A percentile compares a stretch with the other conserved stretches of the same genome.
Conservation (phyloP, 1,284 basidiomycete species). For the Phenoliferia sp. region DNA sequence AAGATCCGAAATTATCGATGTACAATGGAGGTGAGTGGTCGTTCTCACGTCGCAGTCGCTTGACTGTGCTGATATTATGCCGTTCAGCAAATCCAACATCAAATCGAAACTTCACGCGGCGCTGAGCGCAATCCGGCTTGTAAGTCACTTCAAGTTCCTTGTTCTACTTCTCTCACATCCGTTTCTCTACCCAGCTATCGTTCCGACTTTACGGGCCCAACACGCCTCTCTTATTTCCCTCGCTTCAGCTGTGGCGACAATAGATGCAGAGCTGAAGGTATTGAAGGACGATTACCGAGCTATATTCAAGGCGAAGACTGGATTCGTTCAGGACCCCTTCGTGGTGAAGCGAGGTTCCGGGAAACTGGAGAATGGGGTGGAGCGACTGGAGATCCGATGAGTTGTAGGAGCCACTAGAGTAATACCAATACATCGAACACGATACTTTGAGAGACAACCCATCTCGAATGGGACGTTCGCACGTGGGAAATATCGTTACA, state of each 20-base stretch:
- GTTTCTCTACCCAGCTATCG: conserved; percentile 6
- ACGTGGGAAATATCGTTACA: too few relatives aligned
- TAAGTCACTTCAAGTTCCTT: neutral
- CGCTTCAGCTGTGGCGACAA: conserved; percentile 29
- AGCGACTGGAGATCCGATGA: conserved; percentile 13
- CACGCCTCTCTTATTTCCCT: conserved; percentile 33
- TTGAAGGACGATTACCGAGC: conserved; percentile 35
- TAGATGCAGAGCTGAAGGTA: conserved; percentile 28
- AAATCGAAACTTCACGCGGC: conserved; percentile 70
- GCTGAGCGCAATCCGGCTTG: neutral
- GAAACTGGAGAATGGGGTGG: conserved; percentile 7
- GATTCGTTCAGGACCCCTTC: conserved; percentile 33
- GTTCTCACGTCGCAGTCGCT: neutral
- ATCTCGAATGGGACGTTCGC: too few relatives aligned
- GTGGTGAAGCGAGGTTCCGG: neutral
- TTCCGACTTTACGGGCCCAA: conserved; percentile 34
- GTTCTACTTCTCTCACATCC: neutral
- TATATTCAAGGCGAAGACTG: conserved; percentile 36
- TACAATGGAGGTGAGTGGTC: conserved; percentile 1
- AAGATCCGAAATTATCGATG: neutral
- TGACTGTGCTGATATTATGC: neutral
- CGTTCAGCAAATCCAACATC: conserved; percentile 8
- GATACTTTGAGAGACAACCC: too few relatives aligned
- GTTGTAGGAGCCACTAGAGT: neutral
- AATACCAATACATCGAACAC: too few relatives aligned